A percentile compares a stretch with the other conserved stretches of the same genome.
phyloP scores from a whole-genome alignment of 352 stramenopile species.

The Pythium periplocum region DNA sequence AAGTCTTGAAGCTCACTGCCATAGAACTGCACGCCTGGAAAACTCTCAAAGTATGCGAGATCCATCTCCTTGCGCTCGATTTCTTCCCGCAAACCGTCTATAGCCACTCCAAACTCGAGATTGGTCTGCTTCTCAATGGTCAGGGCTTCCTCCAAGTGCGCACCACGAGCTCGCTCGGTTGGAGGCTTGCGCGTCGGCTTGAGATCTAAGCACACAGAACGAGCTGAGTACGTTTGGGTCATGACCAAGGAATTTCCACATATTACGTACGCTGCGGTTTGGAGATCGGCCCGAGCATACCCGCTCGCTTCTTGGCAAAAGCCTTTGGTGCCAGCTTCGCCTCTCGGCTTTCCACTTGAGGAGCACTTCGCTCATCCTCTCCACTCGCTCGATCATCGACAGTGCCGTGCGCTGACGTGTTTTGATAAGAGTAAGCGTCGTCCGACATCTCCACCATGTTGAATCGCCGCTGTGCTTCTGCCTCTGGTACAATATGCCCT shows the following conservation, averaged over 20 bases:
- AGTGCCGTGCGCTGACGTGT: neutral
- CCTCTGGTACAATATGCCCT: slow-evolving; percentile 60
- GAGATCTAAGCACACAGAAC: slow-evolving; percentile 14
- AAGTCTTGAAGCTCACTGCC: slow-evolving; percentile 45
- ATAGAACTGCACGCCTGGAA: slow-evolving; percentile 48
- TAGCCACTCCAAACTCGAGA: slow-evolving; percentile 28
- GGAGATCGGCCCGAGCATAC: slow-evolving; percentile 59
- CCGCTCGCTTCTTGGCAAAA: slow-evolving; percentile 58
- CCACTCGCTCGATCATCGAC: neutral
- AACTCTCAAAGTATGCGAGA: slow-evolving; percentile 70
- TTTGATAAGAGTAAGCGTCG: slow-evolving; percentile 24
- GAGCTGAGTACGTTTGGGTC: no score
- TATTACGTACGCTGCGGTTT: slow-evolving; percentile 38
- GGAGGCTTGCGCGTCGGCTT: slow-evolving; percentile 26
- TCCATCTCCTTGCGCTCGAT: slow-evolving; percentile 78
- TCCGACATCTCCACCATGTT: slow-evolving; percentile 60
- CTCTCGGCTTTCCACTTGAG: neutral
- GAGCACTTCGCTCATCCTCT: neutral
- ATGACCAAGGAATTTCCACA: neutral
- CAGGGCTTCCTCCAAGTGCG: slow-evolving; percentile 68
- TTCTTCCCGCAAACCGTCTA: slow-evolving; percentile 57
- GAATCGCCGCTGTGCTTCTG: slow-evolving; percentile 41
- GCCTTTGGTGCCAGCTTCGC: slow-evolving; percentile 18
- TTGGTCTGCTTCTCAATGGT: slow-evolving; percentile 39
- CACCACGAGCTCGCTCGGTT: slow-evolving; percentile 51